Conservation (phyloP, 202 grass and related monocot species). For the Panicum virgatum region DNA sequence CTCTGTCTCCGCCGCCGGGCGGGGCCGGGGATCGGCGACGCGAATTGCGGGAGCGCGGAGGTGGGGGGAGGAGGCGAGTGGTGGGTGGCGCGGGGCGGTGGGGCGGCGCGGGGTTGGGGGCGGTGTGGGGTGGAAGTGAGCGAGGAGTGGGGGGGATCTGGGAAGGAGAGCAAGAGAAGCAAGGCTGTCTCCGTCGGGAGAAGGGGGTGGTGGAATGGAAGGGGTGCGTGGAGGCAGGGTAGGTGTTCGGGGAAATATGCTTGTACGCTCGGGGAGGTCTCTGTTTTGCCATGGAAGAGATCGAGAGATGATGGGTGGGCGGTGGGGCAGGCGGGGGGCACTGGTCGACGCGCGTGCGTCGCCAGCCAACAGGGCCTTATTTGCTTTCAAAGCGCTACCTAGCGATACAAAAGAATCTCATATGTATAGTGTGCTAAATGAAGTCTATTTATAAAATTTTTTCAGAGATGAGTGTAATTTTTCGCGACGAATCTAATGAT, state of each 20-base stretch:
- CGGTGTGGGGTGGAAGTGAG: constrained; percentile 4
- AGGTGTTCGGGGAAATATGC: constrained; percentile 41
- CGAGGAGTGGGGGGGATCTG: constrained; percentile 28
- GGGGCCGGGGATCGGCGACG: constrained; percentile 10
- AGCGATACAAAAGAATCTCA: too few species aligned
- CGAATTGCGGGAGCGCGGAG: constrained; percentile 40
- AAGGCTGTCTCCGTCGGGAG: constrained; percentile 28
- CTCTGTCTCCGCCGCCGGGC: constrained; percentile 20
- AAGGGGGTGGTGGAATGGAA: neutral
- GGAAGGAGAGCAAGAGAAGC: constrained; percentile 29
- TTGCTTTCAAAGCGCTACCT: too few species aligned
- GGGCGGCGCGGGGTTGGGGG: neutral
- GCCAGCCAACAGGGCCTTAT: too few species aligned
- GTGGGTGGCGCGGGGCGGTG: neutral
- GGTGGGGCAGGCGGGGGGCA: too few species aligned
- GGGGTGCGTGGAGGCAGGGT: constrained; percentile 5
- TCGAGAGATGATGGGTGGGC: too few species aligned
- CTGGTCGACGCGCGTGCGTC: too few species aligned
- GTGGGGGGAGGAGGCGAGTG: neutral
- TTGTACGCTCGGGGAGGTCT: constrained; percentile 34
- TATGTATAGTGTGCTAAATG: too few species aligned
- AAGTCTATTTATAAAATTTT: too few species aligned
- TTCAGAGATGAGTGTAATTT: too few species aligned
- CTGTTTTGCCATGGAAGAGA: constrained; percentile 10
- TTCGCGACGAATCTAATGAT: too few species aligned